These are phyloP conservation scores for Cordyceps tenuipes DNA, from an alignment of 2,329 filamentous ascomycete genomes.

Conservation along the genomic window DNA sequence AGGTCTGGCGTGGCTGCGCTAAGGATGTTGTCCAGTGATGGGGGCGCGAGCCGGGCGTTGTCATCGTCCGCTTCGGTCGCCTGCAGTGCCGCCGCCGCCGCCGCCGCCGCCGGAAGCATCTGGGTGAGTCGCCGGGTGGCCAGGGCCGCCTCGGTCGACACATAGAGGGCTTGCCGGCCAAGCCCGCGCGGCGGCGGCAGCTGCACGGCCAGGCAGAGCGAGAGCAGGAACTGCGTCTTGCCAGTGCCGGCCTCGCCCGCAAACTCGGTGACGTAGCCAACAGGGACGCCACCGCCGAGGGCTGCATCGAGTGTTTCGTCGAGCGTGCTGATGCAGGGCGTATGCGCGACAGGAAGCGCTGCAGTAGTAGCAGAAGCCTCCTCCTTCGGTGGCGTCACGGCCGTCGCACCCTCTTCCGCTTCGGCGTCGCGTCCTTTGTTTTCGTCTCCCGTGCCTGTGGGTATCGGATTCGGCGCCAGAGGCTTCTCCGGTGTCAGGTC, in stretches of 20 bases:
- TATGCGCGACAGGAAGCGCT: neutral
- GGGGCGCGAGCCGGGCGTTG: constrained; percentile 16
- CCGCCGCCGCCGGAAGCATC: constrained; percentile 55
- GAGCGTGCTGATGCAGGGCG: constrained; percentile 65
- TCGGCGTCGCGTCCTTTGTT: neutral
- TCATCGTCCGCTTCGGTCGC: constrained; percentile 14
- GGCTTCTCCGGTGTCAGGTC: constrained; percentile 36
- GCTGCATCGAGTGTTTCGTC: constrained; percentile 61
- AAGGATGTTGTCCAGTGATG: constrained; percentile 68
- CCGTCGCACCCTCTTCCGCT: neutral
- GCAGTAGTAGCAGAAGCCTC: neutral
- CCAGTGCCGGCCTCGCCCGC: constrained; percentile 89
- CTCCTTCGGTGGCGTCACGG: neutral
- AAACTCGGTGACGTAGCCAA: constrained; percentile 78
- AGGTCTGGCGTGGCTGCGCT: constrained; percentile 81
- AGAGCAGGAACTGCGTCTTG: constrained; percentile 89
- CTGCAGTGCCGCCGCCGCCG: constrained; percentile 46
- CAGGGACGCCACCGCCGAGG: constrained; percentile 71
- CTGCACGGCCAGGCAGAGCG: constrained; percentile 76
- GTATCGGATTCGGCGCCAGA: neutral
- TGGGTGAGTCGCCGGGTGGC: constrained; percentile 75
- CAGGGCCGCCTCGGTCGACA: constrained; percentile 84
- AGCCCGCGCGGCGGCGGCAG: constrained; percentile 66
- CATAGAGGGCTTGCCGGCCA: constrained; percentile 72
- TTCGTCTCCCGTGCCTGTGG: neutral